These are phyloP conservation scores for Stentor coeruleus DNA, from an alignment of 73 alveolate species.

Conservation along the genomic window DNA sequence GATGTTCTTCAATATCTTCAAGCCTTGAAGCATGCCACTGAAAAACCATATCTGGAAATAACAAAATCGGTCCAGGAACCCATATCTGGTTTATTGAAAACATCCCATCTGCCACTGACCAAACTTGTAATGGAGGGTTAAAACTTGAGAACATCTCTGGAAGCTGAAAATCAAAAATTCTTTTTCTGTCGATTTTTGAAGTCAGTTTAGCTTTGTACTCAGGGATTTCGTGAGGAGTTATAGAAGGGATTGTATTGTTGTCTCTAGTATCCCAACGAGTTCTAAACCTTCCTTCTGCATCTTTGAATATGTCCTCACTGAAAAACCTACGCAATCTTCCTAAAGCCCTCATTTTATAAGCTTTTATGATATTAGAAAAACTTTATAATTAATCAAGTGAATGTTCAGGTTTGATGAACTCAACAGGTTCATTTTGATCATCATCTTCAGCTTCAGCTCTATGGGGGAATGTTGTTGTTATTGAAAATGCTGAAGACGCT, in stretches of 20 bases:
- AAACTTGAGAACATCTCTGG: not conserved
- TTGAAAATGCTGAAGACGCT: not conserved
- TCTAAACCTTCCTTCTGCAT: not conserved
- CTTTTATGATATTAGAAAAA: no score
- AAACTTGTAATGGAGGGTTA: not conserved
- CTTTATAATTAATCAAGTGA: no score
- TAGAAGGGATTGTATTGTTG: not conserved
- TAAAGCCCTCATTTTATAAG: no score
- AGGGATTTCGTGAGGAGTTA: not conserved
- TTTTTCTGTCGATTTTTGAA: not conserved
- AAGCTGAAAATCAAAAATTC: not conserved
- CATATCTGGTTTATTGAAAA: slow-evolving; percentile 1
- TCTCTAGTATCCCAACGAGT: slow-evolving; percentile 5
- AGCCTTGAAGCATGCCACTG: not conserved
- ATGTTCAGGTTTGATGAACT: no score
- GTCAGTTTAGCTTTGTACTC: not conserved
- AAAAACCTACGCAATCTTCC: not conserved
- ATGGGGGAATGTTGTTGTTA: not conserved
- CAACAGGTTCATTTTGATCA: not conserved
- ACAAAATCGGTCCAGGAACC: not conserved
- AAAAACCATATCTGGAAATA: not conserved
- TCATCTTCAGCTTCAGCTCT: not conserved
- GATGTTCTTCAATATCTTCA: slow-evolving; percentile 10
- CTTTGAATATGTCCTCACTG: not conserved
- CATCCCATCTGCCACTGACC: not conserved